Conservation (phyloP, 306 rosid species). For the Glycine tomentella region DNA sequence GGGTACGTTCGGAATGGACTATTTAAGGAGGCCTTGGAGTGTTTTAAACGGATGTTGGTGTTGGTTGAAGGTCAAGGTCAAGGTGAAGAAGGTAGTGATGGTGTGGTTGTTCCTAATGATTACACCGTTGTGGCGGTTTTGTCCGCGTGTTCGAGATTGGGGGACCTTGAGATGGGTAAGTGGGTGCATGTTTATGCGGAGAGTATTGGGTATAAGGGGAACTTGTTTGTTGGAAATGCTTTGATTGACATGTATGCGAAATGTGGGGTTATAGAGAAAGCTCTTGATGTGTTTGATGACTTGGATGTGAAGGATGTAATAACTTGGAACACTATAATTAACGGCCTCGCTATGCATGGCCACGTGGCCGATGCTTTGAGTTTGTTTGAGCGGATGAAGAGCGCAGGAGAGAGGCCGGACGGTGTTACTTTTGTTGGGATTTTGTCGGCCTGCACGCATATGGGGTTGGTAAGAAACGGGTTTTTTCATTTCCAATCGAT, state of each 20-base stretch:
- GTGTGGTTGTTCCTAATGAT: slow-evolving; percentile 68
- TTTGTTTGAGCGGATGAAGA: slow-evolving; percentile 70
- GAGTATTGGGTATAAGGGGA: slow-evolving; percentile 59
- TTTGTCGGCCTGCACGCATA: slow-evolving; percentile 73
- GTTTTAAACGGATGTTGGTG: slow-evolving; percentile 70
- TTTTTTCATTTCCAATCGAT: slow-evolving; percentile 60
- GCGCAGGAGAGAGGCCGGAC: slow-evolving; percentile 55
- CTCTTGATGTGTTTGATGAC: slow-evolving; percentile 59
- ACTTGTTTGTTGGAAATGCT: slow-evolving; percentile 68
- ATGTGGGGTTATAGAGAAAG: slow-evolving; percentile 72
- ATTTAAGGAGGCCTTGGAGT: slow-evolving; percentile 56
- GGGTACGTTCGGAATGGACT: slow-evolving; percentile 62
- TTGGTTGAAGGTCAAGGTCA: not conserved
- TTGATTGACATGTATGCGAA: slow-evolving; percentile 76
- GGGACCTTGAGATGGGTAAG: slow-evolving; percentile 84
- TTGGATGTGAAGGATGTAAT: slow-evolving; percentile 50
- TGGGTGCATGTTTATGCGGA: slow-evolving; percentile 63
- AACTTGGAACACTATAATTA: slow-evolving; percentile 60
- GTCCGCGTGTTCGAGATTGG: slow-evolving; percentile 76
- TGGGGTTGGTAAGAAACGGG: slow-evolving; percentile 71
- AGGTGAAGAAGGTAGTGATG: slow-evolving; percentile 35
- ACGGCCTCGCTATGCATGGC: slow-evolving; percentile 67
- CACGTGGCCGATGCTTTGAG: slow-evolving; percentile 63
- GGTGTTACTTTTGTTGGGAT: slow-evolving; percentile 68
- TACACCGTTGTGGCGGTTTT: slow-evolving; percentile 68